A percentile compares a stretch with the other conserved stretches of the same genome.
These are phyloP conservation scores for Tarenaya hassleriana DNA, from an alignment of 345 rosid genomes.

Conservation along the genomic window DNA sequence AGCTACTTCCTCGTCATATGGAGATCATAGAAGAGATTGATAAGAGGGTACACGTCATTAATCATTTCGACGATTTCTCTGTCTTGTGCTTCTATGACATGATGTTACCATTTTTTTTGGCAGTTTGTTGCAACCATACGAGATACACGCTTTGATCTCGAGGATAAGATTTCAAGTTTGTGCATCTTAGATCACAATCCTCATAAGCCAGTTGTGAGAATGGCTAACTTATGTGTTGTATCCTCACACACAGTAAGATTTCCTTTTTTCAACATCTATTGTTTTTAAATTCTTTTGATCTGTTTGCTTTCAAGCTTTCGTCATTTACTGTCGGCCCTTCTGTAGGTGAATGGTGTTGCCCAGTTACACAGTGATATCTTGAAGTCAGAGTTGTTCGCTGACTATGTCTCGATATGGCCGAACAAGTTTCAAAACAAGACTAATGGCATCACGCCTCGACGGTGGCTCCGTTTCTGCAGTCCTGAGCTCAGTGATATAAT, in stretches of 20 bases:
- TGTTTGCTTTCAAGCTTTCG: conserved; percentile 15
- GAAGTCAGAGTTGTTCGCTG: conserved; percentile 79
- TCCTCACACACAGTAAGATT: conserved; percentile 73
- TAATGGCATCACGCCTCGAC: conserved; percentile 93
- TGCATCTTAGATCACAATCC: conserved; percentile 78
- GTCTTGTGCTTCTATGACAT: conserved; percentile 15
- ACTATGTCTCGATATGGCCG: conserved; percentile 92
- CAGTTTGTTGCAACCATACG: conserved; percentile 68
- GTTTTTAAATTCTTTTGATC: background rate
- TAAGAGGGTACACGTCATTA: conserved; percentile 55
- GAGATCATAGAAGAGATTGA: conserved; percentile 94
- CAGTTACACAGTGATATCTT: conserved; percentile 92
- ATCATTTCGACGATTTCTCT: conserved; percentile 11
- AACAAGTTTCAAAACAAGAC: conserved; percentile 92
- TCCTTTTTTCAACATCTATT: conserved; percentile 8
- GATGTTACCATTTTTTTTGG: conserved; percentile 17
- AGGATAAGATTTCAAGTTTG: conserved; percentile 73
- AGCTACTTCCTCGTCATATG: conserved; percentile 99
- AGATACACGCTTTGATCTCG: conserved; percentile 52
- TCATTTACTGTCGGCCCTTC: conserved; percentile 18
- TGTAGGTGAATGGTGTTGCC: conserved; percentile 96
- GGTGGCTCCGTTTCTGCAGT: conserved; percentile 95
- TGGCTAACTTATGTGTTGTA: conserved; percentile 96
- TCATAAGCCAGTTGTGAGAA: conserved; percentile 84
- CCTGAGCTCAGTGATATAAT: conserved; percentile 92